These are phyloP conservation scores for Neoboletus brunneissimus DNA, from an alignment of 768 basidiomycete species.

Conservation along the genomic window DNA sequence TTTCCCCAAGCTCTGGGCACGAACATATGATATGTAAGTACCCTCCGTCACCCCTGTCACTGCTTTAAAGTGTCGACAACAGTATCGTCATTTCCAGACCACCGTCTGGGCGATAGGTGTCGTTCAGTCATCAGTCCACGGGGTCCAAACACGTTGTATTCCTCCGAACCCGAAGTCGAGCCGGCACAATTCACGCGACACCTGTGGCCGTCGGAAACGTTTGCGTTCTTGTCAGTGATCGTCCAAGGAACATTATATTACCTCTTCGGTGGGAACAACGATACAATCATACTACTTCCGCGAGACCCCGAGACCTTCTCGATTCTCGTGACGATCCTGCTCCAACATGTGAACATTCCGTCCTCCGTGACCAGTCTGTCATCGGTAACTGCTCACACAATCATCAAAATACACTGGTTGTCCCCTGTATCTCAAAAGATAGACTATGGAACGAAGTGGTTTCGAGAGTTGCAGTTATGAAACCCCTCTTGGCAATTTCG, in stretches of 20 bases:
- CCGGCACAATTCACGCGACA: not conserved
- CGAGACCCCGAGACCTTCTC: not conserved
- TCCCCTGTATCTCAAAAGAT: not conserved
- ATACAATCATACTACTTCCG: not conserved
- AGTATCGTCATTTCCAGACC: not conserved
- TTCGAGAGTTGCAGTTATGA: not conserved
- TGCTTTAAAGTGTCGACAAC: not conserved
- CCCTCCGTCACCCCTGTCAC: not conserved
- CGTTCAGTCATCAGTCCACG: not conserved
- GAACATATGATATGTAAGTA: not conserved
- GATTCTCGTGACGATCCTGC: not conserved
- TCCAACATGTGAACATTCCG: not conserved
- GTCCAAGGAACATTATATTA: not conserved
- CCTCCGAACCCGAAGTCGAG: not conserved
- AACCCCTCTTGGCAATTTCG: not conserved
- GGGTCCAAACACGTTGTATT: not conserved
- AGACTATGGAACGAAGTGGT: not conserved
- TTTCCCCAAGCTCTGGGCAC: not conserved
- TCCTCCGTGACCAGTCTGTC: not conserved
- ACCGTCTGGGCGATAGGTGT: not conserved
- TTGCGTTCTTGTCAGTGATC: not conserved
- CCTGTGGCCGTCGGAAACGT: not conserved
- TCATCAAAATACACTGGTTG: not conserved
- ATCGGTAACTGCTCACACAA: not conserved
- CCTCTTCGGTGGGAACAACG: not conserved